A percentile compares a stretch with the other conserved stretches of the same genome.
These are phyloP conservation scores for Lachnellula cervina DNA, from an alignment of 2,329 filamentous ascomycete species.

Conservation along the genomic window DNA sequence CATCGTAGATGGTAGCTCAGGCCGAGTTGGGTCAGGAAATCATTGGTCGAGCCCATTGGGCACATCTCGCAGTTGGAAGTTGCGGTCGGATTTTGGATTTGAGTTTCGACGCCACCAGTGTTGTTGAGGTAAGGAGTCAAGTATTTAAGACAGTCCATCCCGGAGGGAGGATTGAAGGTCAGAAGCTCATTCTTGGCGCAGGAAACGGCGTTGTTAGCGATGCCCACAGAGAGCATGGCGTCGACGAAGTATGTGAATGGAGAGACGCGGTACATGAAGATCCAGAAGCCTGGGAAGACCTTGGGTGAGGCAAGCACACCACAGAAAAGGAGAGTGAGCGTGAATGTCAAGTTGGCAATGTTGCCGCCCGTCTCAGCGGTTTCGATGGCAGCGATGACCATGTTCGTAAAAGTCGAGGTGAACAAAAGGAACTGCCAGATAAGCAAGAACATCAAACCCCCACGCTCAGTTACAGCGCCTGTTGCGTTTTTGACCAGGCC, in stretches of 20 bases:
- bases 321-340: constrained; percentile 67
- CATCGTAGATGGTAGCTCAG: constrained; percentile 55
- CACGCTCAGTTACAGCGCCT: constrained; percentile 59
- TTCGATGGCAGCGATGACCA: constrained; percentile 70
- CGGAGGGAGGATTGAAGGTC: constrained; percentile 54
- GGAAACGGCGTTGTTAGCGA: constrained; percentile 59
- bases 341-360: constrained; percentile 69
- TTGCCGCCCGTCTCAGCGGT: constrained; percentile 70
- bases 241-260: constrained; percentile 76
- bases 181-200: constrained; percentile 68
- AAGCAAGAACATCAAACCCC: constrained; percentile 73
- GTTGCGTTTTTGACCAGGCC: constrained; percentile 68
- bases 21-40: constrained; percentile 42
- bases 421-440: constrained; percentile 71
- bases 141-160: constrained; percentile 55
- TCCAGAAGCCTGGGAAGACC: constrained; percentile 66
- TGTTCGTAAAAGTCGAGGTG: constrained; percentile 73
- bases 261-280: constrained; percentile 75
- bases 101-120: neutral
- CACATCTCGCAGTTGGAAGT: constrained; percentile 52
- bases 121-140: constrained; percentile 30
- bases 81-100: constrained; percentile 34
- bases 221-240: constrained; percentile 62
- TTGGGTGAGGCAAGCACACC: constrained; percentile 16
- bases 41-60: constrained; percentile 45